Conservation (phyloP, 2,329 filamentous ascomycete genomes). For the Didymella glomerata region DNA sequence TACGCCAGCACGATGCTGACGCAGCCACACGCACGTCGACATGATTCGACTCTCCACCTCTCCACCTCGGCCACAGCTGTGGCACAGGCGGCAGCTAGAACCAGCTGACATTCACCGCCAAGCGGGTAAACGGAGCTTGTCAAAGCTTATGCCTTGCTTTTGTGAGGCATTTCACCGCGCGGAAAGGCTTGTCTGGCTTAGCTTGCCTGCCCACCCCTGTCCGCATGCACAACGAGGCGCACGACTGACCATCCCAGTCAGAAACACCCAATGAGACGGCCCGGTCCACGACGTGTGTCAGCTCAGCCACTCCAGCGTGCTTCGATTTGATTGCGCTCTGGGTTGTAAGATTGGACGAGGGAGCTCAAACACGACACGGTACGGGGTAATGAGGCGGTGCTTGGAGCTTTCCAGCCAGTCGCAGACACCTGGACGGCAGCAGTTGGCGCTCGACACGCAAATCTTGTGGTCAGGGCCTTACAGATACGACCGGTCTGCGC, state of each 20-base stretch:
- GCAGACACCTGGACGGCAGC: conserved; percentile 1
- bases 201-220: conserved; percentile 15
- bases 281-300: background rate
- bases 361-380: conserved; percentile 4
- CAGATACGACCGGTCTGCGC: conserved; percentile 7
- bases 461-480: conserved; percentile 16
- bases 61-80: conserved; percentile 11
- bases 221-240: conserved; percentile 9
- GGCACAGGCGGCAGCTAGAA: conserved; percentile 14
- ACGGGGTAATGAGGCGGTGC: conserved; percentile 29
- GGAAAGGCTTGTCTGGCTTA: conserved; percentile 42
- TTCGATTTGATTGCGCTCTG: conserved; percentile 12
- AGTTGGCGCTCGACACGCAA: conserved; percentile 20
- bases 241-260: background rate
- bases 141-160: conserved; percentile 37
- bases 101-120: conserved; percentile 33
- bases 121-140: conserved; percentile 35
- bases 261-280: background rate
- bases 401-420: conserved; percentile 25
- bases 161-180: conserved; percentile 37
- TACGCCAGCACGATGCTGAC: background rate
- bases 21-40: conserved; percentile 29
- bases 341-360: conserved; percentile 4
- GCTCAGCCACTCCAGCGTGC: conserved; percentile 26
- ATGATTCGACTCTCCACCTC: conserved; percentile 9